Base-by-base conservation (phyloP, 768 basidiomycete genomes). In the Mycena albidolilacea region DNA sequence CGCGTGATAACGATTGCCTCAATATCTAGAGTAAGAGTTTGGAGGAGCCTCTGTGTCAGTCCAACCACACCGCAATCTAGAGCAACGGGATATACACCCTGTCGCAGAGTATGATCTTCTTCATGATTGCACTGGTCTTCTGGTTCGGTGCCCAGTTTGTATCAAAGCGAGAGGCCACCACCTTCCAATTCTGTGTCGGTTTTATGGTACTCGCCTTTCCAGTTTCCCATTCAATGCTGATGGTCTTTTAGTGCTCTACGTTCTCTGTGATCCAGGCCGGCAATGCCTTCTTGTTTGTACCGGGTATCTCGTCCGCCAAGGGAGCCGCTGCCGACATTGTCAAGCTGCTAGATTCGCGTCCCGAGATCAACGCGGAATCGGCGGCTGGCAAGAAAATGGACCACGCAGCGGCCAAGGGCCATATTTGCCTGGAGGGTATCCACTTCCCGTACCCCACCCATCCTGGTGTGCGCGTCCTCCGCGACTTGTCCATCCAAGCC, bases 391-490 rank as follows among this genome's bases (percentile, higher is more conserved):
- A 90, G 78, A 77, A 76, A 0, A 76, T 92, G 21, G 85, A 89
- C 48, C 79, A 81, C 23, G 77, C 82, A 17, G 81, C 83, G 19
- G 85, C 87, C 41, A 78, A 82, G 43, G 94, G 94, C 15, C 91
- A 90, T 71, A 90, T 97, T 70, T 88, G 87, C 35, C 89, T 97
- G 75, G 92, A 96, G 80, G 87, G 93, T 73, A 87, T 97, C 39
- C 90, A 92, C 79, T 98, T 98, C 89, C 90, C 94, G 15, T 98
- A 98, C 82, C 97, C 97, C 0, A 95, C 94, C 9, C 87, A 97
- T 54, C 93, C 95, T 54, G 90, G 90, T 76, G 91, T 95, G 19
- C 93, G 93, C 61, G 95, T 98, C 19, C 83, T 98, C 71, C 92
- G 94, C 55, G 93, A 90, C 64, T 85, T 98, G 23, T 91, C 89